Evolutionary conservation across 768 basidiomycete species (phyloP).

Genomic region (Goffeauzyma gilvescens): DNA sequence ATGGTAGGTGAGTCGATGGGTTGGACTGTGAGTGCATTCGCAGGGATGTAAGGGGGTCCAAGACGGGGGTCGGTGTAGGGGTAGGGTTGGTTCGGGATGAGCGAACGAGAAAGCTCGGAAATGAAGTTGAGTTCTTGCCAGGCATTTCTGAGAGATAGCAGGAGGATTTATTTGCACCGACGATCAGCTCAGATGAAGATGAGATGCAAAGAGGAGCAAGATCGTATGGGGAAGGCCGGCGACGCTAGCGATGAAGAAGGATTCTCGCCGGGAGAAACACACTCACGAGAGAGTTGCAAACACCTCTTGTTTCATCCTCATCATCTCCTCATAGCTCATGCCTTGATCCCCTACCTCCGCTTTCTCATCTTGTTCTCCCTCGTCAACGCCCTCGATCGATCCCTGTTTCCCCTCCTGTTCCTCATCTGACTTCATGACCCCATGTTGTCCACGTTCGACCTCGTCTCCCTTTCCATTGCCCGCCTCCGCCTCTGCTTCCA

Average conservation of each 20-base stretch:
- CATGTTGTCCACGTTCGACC: too few species aligned
- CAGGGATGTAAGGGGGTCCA: slow-evolving; percentile 4
- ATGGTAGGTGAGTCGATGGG: background rate
- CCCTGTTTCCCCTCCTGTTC: background rate
- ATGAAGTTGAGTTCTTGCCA: slow-evolving; percentile 9
- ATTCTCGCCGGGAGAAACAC: background rate
- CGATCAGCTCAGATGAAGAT: too few species aligned
- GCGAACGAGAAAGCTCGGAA: slow-evolving; percentile 3
- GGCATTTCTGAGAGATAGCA: background rate
- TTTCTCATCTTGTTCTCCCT: too few species aligned
- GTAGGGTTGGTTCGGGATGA: slow-evolving; percentile 2
- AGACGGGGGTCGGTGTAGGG: slow-evolving; percentile 2
- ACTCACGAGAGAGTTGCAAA: slow-evolving; percentile 1
- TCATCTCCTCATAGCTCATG: slow-evolving; percentile 8
- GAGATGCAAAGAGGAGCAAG: background rate
- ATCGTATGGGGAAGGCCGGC: too few species aligned
- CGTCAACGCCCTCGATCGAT: background rate
- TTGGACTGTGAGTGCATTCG: background rate
- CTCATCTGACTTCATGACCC: background rate
- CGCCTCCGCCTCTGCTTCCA: too few species aligned
- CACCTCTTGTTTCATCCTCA: slow-evolving; percentile 4
- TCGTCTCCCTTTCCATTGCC: too few species aligned
- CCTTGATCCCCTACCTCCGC: too few species aligned
- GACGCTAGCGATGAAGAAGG: too few species aligned
- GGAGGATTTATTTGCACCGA: background rate